Evolutionary conservation across 139 green algal species (phyloP), one percentile per base, ranked within the genome.

Genomic region (Spirogloea muscicola): DNA sequence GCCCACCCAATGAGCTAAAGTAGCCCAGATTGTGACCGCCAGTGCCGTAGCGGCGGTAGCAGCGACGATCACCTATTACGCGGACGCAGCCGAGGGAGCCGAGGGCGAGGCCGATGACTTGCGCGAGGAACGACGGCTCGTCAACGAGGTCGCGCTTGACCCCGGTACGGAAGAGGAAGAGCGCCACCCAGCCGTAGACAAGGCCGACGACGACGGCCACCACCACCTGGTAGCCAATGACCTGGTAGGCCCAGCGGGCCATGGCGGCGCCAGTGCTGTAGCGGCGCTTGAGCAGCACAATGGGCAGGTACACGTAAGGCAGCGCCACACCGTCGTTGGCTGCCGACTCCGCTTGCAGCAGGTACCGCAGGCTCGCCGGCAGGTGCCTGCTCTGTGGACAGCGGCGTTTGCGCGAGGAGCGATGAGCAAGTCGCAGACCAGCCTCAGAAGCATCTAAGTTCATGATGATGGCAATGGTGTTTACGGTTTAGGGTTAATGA

Each of bases 61-160:
- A n/a, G n/a, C n/a, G n/a, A n/a, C n/a, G n/a, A n/a, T 49, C 18
- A 74, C 65, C 65, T 0, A 76, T 49, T 16, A n/a, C 27, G 2
- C 51, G 6, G 9, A 76, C 68, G 25, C 49, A 18, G 3, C 68
- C 68, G 6, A 63, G 16, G 42, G 42, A 41, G 9, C 68, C 68
- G 34, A 76, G 43, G 1, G 68, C 68, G 0, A 76, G 49, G 6
- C 68, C 68, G 34, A 76, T 70, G 27, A 76, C 31, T 41, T 76
- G 68, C 13, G 68, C 68, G 13, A 76, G 48, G 31, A 76, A 76
- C 34, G 68, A 76, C 6, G 49, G 68, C 49, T 69, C 51, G 29
- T 76, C 68, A 10, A 68, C 36, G 1, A 76, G 68, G 16, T 43
- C 21, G 43, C 68, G 43, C 9, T 31, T 27, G 25, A 34, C 29